A percentile compares a stretch with the other conserved stretches of the same genome.
These are phyloP conservation scores for Fusarium humuli DNA, from an alignment of 2,329 filamentous ascomycete species.

Conservation along the genomic window DNA sequence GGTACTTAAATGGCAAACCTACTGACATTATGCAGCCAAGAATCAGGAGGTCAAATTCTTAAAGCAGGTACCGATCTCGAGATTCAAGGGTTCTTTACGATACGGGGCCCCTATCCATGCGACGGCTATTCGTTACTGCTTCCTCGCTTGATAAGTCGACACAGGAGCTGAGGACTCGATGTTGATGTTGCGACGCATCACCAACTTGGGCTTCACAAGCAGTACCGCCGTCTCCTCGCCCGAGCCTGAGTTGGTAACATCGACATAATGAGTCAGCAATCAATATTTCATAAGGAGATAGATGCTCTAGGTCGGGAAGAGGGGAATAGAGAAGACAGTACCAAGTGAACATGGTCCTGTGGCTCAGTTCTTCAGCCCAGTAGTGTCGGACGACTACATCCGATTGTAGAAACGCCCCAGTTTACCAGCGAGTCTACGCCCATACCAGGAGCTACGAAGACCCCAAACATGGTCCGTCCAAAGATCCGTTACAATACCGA, in stretches of 20 bases:
- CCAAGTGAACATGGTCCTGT: rapidly evolving
- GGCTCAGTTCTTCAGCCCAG: no score
- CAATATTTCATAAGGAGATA: no score
- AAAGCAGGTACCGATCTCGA: constrained; percentile 1
- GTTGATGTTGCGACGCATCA: neutral
- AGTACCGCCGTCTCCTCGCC: no score
- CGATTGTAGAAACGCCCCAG: neutral
- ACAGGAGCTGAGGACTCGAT: neutral
- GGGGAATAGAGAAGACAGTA: no score
- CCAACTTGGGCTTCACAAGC: neutral
- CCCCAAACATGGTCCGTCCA: neutral
- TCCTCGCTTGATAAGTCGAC: no score
- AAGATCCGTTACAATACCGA: neutral
- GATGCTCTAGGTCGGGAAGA: no score
- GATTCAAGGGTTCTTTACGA: neutral
- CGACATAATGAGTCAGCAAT: no score
- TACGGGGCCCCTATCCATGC: neutral
- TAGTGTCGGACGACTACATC: no score
- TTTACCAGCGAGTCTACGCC: rapidly evolving
- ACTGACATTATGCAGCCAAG: constrained; percentile 22
- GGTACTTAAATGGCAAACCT: neutral
- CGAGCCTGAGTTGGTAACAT: no score
- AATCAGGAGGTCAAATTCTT: constrained; percentile 15
- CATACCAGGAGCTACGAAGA: neutral
- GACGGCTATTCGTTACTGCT: no score